Base-by-base conservation (phyloP, 257 asterid genomes). In the Ophiorrhiza pumila region DNA sequence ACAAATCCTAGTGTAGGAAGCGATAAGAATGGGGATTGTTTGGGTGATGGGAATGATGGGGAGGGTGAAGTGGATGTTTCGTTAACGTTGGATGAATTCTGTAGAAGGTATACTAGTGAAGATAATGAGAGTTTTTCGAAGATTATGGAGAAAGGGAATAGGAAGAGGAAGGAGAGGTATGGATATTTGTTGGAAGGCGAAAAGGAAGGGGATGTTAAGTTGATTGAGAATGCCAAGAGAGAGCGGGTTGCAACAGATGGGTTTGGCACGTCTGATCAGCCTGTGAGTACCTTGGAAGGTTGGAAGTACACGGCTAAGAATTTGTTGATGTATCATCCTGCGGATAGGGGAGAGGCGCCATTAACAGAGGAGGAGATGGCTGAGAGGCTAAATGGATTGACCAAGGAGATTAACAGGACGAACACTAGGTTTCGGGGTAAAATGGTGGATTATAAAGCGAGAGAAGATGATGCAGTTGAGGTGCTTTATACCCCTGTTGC, bases 231-330 rank as follows among this genome's bases (percentile, higher is more conserved):
- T 77, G 84, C 73, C 20, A 88, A 81, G 77, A 84, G 97, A 71
- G 95, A 85, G 81, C 65, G 31, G 63, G 80, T 72, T 53, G 81
- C 62, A 4, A 94, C 99, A 0, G 98, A 94, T 80, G 98, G 97
- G 22, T 94, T 83, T 69, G 99, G 99, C 53, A 90, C 99, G 18
- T 90, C 97, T 3, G 91, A 87, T 79, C 99, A 90, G 87, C 98
- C 98, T 0, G 85, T 85, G 71, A 70, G 76, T 65, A 88, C 95
- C 0, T 83, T 94, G 78, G 93, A 88, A 35, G 95, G 97, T 46
- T 94, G 99, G 98, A 90, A 94, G 50, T 91, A 90, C 74, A 86
- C 88, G 0, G 85, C 97, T 8, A 94, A 90, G 83, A 94, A 94
- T 75, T 72, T 90, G 64, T 80, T 94, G 63, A 94, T 94, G 99